Evolutionary conservation across 2,329 filamentous ascomycete species (phyloP), one percentile per base, ranked within the genome.

Genomic region (Cyanodermella asteris): DNA sequence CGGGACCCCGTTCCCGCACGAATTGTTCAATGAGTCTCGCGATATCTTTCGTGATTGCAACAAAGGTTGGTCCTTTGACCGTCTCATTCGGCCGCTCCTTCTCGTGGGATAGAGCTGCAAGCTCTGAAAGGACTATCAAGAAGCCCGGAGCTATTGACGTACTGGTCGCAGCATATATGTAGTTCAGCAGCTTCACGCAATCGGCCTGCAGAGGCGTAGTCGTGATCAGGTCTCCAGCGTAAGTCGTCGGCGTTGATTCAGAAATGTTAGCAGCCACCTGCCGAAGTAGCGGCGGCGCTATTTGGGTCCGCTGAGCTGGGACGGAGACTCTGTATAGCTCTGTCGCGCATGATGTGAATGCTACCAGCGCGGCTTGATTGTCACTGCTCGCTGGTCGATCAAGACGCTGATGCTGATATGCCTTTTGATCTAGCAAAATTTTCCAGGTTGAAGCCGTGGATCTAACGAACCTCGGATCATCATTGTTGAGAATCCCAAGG

Each of bases 11-110:
- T 10, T 55, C 49, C 4, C 66, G 46, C 4, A 73, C 53, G 3
- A 78, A 49, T 0, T 49, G 51, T 33, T 74, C 59, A 2, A 90
- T 47, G 22, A 80, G 62, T 3, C 59, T 53, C 61, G 91, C 87
- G 30, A 73, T 69, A 12, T 66, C 65, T 45, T 87, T 91, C 1
- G 82, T 80, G 41, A 94, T 64, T 17, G 87, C 84, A 28, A 97
- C 69, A 41, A 81, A 94, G 0, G 80, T 91, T 5, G 78, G 74
- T 28, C 67, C 67, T n/a, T n/a, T n/a, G n/a, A n/a, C n/a, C n/a
- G n/a, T n/a, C n/a, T n/a, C n/a, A n/a, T n/a, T n/a, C n/a, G n/a
- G n/a, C n/a, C n/a, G n/a, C n/a, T n/a, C n/a, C n/a, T n/a, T n/a
- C n/a, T n/a, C n/a, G n/a, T n/a, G n/a, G n/a, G n/a, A n/a, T n/a